Evolutionary conservation across 129 eudicot genomes (phyloP).

Genomic region (Pittosporum tobira): DNA sequence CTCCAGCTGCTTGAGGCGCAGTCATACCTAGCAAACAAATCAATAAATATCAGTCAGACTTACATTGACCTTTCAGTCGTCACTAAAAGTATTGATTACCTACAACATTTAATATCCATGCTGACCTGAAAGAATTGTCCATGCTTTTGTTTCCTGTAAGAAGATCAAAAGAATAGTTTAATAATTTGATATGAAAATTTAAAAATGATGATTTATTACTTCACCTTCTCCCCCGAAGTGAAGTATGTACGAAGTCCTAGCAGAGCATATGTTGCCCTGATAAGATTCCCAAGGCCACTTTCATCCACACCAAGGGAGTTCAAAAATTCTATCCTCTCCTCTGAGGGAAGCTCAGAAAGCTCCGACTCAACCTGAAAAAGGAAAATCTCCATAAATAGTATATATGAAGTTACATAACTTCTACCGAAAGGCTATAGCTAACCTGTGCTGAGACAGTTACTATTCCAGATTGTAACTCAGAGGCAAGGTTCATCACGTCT

Average conservation of each 20-base stretch:
- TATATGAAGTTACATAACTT: neutral
- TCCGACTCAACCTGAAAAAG: conserved; percentile 83
- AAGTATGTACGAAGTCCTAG: conserved; percentile 92
- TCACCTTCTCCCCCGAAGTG: conserved; percentile 93
- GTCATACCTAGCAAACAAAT: conserved; percentile 70
- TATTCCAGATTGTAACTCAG: conserved; percentile 77
- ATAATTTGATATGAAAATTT: neutral
- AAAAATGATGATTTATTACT: neutral
- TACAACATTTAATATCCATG: neutral
- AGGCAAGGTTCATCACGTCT: conserved; percentile 70
- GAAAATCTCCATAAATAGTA: conserved; percentile 5
- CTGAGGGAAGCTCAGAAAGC: conserved; percentile 82
- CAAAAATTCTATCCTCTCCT: conserved; percentile 80
- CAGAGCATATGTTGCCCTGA: conserved; percentile 81
- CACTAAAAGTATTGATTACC: too few relatives aligned
- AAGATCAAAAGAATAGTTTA: conserved; percentile 6
- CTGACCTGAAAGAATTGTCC: conserved; percentile 94
- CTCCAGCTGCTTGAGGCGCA: conserved; percentile 99
- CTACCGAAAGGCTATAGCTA: neutral
- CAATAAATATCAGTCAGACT: conserved; percentile 14
- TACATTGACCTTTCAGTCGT: neutral
- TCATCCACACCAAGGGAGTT: conserved; percentile 82
- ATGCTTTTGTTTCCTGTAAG: conserved; percentile 84
- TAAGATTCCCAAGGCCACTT: conserved; percentile 96
- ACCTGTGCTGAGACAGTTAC: conserved; percentile 99